Evolutionary conservation across 2,329 filamentous ascomycete species (phyloP).

Genomic region (Myriangium duriaei): DNA sequence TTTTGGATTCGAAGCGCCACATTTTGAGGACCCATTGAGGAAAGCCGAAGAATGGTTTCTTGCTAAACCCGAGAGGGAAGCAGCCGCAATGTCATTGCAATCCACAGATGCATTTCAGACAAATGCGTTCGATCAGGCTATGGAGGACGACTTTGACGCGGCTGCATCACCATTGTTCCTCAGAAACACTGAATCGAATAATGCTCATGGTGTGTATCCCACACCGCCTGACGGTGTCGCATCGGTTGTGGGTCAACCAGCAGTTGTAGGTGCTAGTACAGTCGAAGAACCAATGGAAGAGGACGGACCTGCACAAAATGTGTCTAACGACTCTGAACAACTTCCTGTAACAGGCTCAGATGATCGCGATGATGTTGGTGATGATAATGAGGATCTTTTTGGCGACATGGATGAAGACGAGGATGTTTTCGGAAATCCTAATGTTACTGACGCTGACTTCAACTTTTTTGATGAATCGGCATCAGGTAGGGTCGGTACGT

Average conservation of each 20-base stretch:
- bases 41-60: slow-evolving; percentile 5
- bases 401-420: slow-evolving; percentile 54
- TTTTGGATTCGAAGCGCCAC: not conserved
- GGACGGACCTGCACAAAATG: not conserved
- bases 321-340: slow-evolving; percentile 25
- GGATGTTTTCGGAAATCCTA: slow-evolving; percentile 53
- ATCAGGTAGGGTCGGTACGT: slow-evolving; percentile 13
- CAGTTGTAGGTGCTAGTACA: slow-evolving; percentile 13
- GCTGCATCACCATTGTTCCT: slow-evolving; percentile 12
- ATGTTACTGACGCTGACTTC: slow-evolving; percentile 73
- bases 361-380: slow-evolving; percentile 13
- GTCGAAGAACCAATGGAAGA: slow-evolving; percentile 1
- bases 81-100: not conserved
- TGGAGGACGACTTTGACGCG: slow-evolving; percentile 5
- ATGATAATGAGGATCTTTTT: slow-evolving; percentile 48
- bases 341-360: slow-evolving; percentile 41
- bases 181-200: slow-evolving; percentile 22
- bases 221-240: slow-evolving; percentile 56
- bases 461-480: slow-evolving; percentile 64
- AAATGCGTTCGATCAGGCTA: not conserved
- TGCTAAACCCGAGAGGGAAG: slow-evolving; percentile 1
- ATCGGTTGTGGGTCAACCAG: slow-evolving; percentile 14
- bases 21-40: slow-evolving; percentile 2
- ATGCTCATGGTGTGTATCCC: slow-evolving; percentile 49
- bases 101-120: not conserved